These are phyloP conservation scores for Boletellus ananiceps DNA, from an alignment of 768 basidiomycete genomes.

Conservation along the genomic window DNA sequence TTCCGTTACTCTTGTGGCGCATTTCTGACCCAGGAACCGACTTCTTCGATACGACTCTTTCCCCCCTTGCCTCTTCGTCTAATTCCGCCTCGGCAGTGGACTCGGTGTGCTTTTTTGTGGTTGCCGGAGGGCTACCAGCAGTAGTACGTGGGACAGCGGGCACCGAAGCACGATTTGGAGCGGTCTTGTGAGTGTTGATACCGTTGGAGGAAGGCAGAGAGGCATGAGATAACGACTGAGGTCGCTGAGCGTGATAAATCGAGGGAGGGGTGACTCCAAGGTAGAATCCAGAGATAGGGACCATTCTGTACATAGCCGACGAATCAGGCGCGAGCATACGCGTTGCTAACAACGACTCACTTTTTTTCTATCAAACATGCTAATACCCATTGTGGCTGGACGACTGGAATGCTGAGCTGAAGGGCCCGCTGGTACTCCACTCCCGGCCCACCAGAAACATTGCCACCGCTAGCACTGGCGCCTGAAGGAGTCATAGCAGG, in stretches of 20 bases:
- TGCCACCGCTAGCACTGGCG: conserved; percentile 50
- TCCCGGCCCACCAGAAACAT: conserved; percentile 56
- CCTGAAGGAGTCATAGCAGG: conserved; percentile 66
- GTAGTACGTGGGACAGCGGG: conserved; percentile 49
- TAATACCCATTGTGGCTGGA: conserved; percentile 92
- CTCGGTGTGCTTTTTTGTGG: conserved; percentile 38
- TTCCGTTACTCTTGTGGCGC: conserved; percentile 53
- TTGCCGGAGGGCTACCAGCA: conserved; percentile 39
- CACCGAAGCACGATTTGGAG: conserved; percentile 62
- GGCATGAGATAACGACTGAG: conserved; percentile 76
- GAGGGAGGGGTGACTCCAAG: conserved; percentile 63
- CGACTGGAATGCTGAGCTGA: conserved; percentile 90
- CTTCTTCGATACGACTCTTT: conserved; percentile 23
- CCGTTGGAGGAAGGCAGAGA: conserved; percentile 39
- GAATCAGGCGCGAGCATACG: background rate
- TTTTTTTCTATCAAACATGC: conserved; percentile 84
- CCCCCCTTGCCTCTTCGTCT: conserved; percentile 32
- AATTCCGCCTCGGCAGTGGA: conserved; percentile 49
- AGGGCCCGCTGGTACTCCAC: conserved; percentile 94
- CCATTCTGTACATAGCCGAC: conserved; percentile 54
- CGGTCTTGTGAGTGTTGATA: conserved; percentile 29
- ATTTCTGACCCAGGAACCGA: conserved; percentile 10
- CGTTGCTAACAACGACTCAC: conserved; percentile 39
- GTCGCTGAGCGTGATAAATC: conserved; percentile 39
- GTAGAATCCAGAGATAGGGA: conserved; percentile 79